These are phyloP conservation scores for Linnemannia hyalina DNA, from an alignment of 192 early-diverging fungal species.

Conservation along the genomic window DNA sequence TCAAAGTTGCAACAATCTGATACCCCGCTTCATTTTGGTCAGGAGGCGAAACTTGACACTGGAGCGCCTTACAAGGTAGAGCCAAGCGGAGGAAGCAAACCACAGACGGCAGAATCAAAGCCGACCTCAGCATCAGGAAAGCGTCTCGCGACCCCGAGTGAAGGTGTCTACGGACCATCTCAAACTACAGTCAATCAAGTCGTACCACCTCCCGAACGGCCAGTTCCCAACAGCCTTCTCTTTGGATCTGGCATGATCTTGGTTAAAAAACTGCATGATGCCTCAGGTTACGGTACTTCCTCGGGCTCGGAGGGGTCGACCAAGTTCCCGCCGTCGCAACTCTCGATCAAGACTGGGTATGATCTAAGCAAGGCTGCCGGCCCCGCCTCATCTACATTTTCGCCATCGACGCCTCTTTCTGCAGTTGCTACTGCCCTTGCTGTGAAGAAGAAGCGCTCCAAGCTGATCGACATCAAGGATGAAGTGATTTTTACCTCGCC, in stretches of 20 bases:
- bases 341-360: slow-evolving; percentile 13
- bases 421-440: slow-evolving; percentile 13
- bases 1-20: not conserved
- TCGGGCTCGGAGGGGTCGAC: not conserved
- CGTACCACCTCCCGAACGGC: not conserved
- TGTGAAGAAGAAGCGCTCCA: slow-evolving; percentile 19
- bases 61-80: not conserved
- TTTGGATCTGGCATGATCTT: slow-evolving; percentile 52
- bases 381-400: not conserved
- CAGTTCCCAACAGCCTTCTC: slow-evolving; percentile 15
- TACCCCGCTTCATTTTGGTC: not conserved
- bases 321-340: slow-evolving; percentile 22
- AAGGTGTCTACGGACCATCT: not conserved
- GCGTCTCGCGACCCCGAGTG: not conserved
- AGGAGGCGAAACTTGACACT: not conserved
- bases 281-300: not conserved
- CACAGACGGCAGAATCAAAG: not conserved
- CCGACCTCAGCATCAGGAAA: not conserved
- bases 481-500: not conserved
- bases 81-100: not conserved
- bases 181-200: not conserved
- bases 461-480: not conserved
- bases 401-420: not conserved
- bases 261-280: slow-evolving; percentile 30
- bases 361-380: not conserved